Base-by-base conservation (phyloP, 2,329 filamentous ascomycete species). In the Beauveria australis region DNA sequence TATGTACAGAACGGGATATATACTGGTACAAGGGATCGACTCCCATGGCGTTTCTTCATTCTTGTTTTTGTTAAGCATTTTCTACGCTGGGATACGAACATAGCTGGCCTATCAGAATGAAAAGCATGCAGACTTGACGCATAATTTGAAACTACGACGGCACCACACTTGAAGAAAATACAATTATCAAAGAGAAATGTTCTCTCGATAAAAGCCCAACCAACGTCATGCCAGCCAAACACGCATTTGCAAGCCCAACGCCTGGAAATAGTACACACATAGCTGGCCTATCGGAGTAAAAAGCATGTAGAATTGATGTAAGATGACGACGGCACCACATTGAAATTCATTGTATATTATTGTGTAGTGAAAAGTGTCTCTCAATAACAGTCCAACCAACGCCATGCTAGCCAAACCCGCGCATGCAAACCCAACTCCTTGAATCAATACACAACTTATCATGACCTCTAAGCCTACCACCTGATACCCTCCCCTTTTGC, bases 31-130 rank as follows among this genome's bases (percentile, higher is more conserved):
- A 16, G 48, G 57, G 41, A 47, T 66, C 68, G 67, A 67, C 59
- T 65, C 62, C 62, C 63, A 63, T 56, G 69, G 69, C 69, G 69
- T 59, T 53, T 40, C 30, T 18, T 52, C 33, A 33, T 37, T n/a
- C 18, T 51, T 7, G 33, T 16, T 22, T 22, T n/a, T 33, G 10
- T 16, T 44, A 7, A 6, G 22, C 28, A 26, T 49, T 4, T 4
- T 59, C 8, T 19, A 47, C 4, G 43, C 43, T 47, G n/a, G 48
- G 37, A 53, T 47, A 59, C 40, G 18, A 44, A 26, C 19, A 53
- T 46, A 47, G 57, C 49, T 44, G 48, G 48, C 30, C 41, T 59
- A 52, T 47, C 57, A 59, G 41, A 58, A 58, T 58, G 46, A 30
- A 40, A 43, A 47, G 53, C 22, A 41, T 41, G n/a, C 44, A 40